Base-by-base conservation (phyloP, 2,329 filamentous ascomycete species). In the Geoglossum cookeanum region DNA sequence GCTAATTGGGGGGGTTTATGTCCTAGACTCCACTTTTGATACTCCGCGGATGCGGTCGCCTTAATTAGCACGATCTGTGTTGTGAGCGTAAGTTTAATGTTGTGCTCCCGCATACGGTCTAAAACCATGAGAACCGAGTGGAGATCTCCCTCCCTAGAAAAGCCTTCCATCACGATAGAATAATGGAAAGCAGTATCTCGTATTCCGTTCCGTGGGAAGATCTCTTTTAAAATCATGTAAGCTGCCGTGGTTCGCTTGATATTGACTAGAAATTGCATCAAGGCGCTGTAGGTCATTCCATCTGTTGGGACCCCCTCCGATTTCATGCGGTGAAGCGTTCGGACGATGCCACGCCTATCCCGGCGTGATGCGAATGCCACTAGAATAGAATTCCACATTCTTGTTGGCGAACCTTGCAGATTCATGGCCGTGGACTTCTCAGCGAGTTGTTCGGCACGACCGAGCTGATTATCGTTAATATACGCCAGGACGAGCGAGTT, bases 341-440 rank as follows among this genome's bases (percentile, higher is more conserved):
- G 71, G 61, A 77, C 73, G 15, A 77, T 72, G n/a, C 72, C 72
- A 27, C 72, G 66, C 32, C 81, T 63, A 59, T 84, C 76, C 57
- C 83, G 78, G 5, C 78, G 75, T 57, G 79, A 71, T 5, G 85
- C 86, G 66, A 88, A 77, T 59, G 84, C 79, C 58, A 77, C 75
- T 3, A 96, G 72, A 35, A 96, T 70, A 56, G 80, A 75, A 65
- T 96, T 95, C 86, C 87, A 96, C 65, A 88, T 79, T 35, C 75
- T 72, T 1, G 81, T 81, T 27, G 77, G 71, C 1, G 75, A 71
- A 1, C 79, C 75, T 17, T 73, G 66, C 0, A 80, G 66, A 13
- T 72, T 70, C 60, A 74, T 72, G 11, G 69, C 68, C 27, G 81
- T 71, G 35, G 80, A 75, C 49, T 77, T 76, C 54, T 77, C 65